Evolutionary conservation across 306 rosid species (phyloP), one percentile per base, ranked within the genome.

Genomic region (Lathyrus oleraceus): DNA sequence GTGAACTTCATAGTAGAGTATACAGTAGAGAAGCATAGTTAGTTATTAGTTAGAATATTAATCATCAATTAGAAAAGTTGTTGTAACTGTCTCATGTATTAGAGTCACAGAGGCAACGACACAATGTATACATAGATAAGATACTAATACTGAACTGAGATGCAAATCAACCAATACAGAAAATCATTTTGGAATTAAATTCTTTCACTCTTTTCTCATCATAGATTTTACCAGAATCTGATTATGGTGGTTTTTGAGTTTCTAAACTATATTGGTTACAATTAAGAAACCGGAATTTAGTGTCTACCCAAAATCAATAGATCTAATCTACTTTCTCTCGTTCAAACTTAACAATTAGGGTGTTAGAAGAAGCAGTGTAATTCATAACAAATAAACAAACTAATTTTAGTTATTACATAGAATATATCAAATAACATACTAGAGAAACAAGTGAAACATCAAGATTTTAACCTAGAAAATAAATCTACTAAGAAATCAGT

Each of bases 331-430:
- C 52, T 65, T 44, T 61, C 23, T 21, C 21, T 43, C 62, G 14
- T 74, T 63, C 65, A 64, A 79, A 36, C 49, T 63, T 59, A 69
- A 68, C 36, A 43, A 69, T 38, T 49, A 51, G 44, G 20, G 38
- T 38, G 39, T 57, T 68, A 54, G 40, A 69, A 35, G 38, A 69
- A 35, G 38, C 56, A 63, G 30, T 64, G 61, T 69, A 27, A 48
- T 30, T 1, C 16, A 65, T 49, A 23, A 51, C 15, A 69, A 30
- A 75, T 12, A 38, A 25, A 70, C 17, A 47, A 75, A n/a, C 27
- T 56, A 23, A 30, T 66, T 10, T 27, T 35, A 62, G 11, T 54
- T 47, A 45, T 19, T 6, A 19, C 56, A 58, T 21, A 57, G 72
- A 61, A 36, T 47, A 21, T 71, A 67, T 72, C 16, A 21, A 73